Evolutionary conservation across 2,329 filamentous ascomycete species (phyloP), one percentile per base, ranked within the genome.

Genomic region (Pyrenophora tritici-repentis): DNA sequence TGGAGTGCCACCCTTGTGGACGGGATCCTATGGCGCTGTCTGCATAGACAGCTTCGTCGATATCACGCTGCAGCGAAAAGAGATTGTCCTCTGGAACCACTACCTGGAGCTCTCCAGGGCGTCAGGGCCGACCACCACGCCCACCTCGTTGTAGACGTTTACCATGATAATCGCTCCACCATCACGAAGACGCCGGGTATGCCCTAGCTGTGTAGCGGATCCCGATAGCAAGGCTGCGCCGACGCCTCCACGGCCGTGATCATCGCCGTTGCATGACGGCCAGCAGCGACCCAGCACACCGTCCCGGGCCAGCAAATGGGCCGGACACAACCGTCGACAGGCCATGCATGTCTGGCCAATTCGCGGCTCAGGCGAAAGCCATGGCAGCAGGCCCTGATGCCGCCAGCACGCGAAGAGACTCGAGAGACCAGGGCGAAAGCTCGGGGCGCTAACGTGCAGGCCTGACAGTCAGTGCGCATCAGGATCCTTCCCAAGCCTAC

Each of bases 301-400:
- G 68, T 71, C 67, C 67, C 69, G 66, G 67, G 64, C 61, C 59
- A 60, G 61, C 61, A 57, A 67, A 62, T 67, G 64, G 70, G 58
- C 67, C 68, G 67, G 68, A 63, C 66, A 56, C 62, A 66, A 65
- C 67, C 67, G 63, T 66, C 48, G 51, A 60, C 52, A 59, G 53
- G 53, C 60, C 48, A 61, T 58, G 49, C 41, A 50, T 48, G 51
- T 50, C 61, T 60, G 49, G 59, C 59, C 63, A 61, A 42, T 49
- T 60, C 61, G 67, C 63, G 68, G 68, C 68, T 70, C 63, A 65
- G 68, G 67, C 62, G 59, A 57, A 59, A 61, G 47, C 49, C 63
- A 56, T 54, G 51, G 51, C 56, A 50, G 51, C 58, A 54, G 54
- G 55, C 53, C 51, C 56, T 33, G 45, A 40, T 37, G 47, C 57